Conservation (phyloP, 257 asterid genomes). For the Rhazya stricta region DNA sequence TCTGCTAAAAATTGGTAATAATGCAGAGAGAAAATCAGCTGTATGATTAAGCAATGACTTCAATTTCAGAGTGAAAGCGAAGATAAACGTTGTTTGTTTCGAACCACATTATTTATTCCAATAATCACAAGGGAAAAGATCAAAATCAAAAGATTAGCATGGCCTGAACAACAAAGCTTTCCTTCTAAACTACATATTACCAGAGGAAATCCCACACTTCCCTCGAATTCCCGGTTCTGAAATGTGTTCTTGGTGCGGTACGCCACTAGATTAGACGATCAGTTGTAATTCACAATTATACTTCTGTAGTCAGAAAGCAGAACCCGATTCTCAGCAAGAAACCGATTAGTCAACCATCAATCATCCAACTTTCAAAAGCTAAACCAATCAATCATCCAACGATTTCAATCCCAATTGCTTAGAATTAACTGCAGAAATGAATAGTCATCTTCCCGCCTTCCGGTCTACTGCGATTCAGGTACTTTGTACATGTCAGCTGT, state of each 20-base stretch:
- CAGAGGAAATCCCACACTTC: conserved; percentile 25
- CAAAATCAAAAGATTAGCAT: conserved; percentile 5
- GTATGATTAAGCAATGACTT: neutral
- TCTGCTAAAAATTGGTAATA: no score
- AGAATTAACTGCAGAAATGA: neutral
- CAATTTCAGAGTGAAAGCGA: neutral
- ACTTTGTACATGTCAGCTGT: conserved; percentile 74
- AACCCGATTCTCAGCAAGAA: conserved; percentile 8
- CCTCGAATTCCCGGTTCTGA: conserved; percentile 8
- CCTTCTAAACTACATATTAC: conserved; percentile 8
- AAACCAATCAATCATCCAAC: neutral
- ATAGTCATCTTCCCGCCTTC: neutral
- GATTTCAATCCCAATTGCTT: neutral
- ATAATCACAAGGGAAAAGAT: conserved; percentile 3
- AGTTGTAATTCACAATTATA: conserved; percentile 16
- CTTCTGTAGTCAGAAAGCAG: conserved; percentile 16
- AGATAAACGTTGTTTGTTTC: neutral
- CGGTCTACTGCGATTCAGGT: conserved; percentile 28
- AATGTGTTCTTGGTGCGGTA: conserved; percentile 1
- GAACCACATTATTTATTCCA: conserved; percentile 7
- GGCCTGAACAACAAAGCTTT: conserved; percentile 9
- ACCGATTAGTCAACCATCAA: conserved; percentile 1
- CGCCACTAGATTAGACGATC: conserved; percentile 8
- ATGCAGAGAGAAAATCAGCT: neutral
- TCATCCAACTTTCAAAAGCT: neutral